These are phyloP conservation scores for Nannochloropsis granulata DNA, from an alignment of 108 stramenopile genomes.

Conservation along the genomic window DNA sequence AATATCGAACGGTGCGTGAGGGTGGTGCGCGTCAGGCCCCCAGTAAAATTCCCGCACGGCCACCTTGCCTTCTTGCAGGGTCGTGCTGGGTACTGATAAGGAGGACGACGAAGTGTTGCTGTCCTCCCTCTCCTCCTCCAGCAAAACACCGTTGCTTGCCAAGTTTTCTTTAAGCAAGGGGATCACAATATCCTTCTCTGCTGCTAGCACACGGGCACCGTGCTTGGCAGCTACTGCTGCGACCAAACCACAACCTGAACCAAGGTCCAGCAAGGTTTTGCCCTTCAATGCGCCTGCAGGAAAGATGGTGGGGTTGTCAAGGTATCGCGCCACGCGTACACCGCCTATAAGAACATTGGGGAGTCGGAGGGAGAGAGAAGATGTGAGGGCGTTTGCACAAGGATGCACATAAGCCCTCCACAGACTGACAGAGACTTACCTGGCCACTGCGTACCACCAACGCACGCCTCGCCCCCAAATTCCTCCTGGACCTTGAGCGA, in stretches of 20 bases:
- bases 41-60: background rate
- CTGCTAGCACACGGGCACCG: background rate
- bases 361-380: background rate
- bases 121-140: background rate
- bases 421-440: background rate
- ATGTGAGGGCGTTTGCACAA: background rate
- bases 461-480: background rate
- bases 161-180: background rate
- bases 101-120: background rate
- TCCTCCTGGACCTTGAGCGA: background rate
- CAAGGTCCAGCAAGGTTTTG: background rate
- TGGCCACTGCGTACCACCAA: background rate
- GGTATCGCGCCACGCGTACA: background rate
- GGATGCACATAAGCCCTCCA: background rate
- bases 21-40: background rate
- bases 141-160: background rate
- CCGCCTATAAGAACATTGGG: background rate
- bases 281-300: background rate
- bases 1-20: background rate
- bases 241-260: background rate
- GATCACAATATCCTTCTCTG: background rate
- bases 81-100: background rate
- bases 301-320: background rate
- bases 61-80: background rate
- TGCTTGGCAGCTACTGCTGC: background rate